A percentile compares a stretch with the other conserved stretches of the same genome.
These are phyloP conservation scores for Aureobasidium vineae DNA, from an alignment of 2,329 filamentous ascomycete genomes.

Conservation along the genomic window DNA sequence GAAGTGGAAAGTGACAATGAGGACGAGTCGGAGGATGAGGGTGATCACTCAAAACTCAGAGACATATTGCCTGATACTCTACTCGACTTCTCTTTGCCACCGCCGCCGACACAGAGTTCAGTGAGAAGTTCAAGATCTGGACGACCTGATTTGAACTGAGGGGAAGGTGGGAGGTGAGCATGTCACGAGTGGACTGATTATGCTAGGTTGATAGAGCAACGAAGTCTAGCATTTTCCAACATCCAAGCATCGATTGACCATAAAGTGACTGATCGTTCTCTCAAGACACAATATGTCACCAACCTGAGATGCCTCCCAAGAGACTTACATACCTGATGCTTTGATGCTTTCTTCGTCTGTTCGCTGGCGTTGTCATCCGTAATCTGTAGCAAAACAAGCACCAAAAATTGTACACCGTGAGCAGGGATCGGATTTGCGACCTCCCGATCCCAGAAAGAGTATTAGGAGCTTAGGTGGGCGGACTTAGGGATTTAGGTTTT, in stretches of 20 bases:
- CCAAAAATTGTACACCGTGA: no score
- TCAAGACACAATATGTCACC: no score
- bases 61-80: slow-evolving; percentile 28
- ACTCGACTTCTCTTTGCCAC: slow-evolving; percentile 27
- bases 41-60: neutral
- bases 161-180: neutral
- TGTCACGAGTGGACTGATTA: neutral
- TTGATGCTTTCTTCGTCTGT: no score
- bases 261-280: no score
- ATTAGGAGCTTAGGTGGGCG: no score
- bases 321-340: no score
- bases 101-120: slow-evolving; percentile 26
- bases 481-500: no score
- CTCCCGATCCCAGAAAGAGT: no score
- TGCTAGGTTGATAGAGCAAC: neutral
- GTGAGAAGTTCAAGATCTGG: slow-evolving; percentile 3
- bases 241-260: neutral
- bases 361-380: no score
- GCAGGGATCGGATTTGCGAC: no score
- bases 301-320: no score
- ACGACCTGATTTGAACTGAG: neutral
- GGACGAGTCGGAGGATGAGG: neutral
- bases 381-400: no score
- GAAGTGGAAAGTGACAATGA: neutral
- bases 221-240: neutral